Base-by-base conservation (phyloP, 169 alveolate genomes). In the Miamiensis avidus region DNA sequence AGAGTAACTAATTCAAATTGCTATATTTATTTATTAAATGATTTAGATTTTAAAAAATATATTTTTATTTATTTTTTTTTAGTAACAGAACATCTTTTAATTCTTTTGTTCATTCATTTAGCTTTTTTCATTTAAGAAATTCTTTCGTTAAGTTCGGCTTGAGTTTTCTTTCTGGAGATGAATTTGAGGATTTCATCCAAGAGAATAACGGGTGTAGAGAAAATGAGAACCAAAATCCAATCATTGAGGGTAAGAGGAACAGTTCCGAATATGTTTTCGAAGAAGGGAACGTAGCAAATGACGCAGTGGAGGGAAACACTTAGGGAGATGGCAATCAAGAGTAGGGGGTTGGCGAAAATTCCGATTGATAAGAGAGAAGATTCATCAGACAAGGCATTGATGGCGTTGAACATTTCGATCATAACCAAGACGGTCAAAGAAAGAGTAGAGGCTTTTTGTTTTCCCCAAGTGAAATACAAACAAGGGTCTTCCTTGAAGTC, bases 401-500 rank as follows among this genome's bases (percentile, higher is more conserved):
- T 94, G 25, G 99, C 99, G 89, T 99, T 99, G 78, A 99, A 94
- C 99, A 99, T 98, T 91, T 99, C 99, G 74, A 98, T 98, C 31
- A 98, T 94, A 31, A 99, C 99, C 72, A 99, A 93, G 34, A 98
- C 99, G 6, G 99, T 97, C 78, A 99, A 92, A 74, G 99, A 93
- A 31, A 99, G 93, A 25, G 99, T 98, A 79, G 99, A 95, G 27
- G 90, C 98, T 92, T 99, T 99, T 33, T 95, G 95, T 91, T 99
- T 99, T 25, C 99, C 99, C 75, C 93, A 87, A 20, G 99, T 96
- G 97, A 99, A 99, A 95, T 98, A 98, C 31, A 97, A 89, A 92
- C 99, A 99, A 29, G 99, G 98, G 31, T 98, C 98, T 31, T 91
- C 83, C 11, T 96, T 72, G 78, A 88, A 89, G 49, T 82, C 92